These are phyloP conservation scores for Mycena kentingensis DNA, from an alignment of 768 basidiomycete species.

Conservation along the genomic window DNA sequence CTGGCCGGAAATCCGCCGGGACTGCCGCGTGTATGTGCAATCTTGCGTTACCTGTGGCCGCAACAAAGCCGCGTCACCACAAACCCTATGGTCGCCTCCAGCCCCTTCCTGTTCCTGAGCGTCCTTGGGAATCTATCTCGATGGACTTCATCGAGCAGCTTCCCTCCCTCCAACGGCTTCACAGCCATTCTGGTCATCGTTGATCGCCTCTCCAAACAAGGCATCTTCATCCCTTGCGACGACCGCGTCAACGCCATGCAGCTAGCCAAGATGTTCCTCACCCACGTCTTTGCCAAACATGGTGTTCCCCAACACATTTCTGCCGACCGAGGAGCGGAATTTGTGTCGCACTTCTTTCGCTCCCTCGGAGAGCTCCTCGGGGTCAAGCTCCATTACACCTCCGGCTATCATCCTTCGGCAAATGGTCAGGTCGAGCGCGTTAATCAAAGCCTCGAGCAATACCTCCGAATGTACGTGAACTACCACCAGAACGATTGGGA, in stretches of 20 bases:
- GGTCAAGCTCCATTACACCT: slow-evolving; percentile 20
- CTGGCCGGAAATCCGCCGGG: slow-evolving; percentile 38
- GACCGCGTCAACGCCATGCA: slow-evolving; percentile 41
- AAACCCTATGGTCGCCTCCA: slow-evolving; percentile 39
- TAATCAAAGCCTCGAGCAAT: slow-evolving; percentile 37
- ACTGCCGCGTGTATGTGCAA: slow-evolving; percentile 30
- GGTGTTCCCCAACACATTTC: slow-evolving; percentile 21
- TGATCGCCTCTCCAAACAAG: slow-evolving; percentile 33
- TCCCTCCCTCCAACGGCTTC: slow-evolving; percentile 37
- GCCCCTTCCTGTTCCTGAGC: slow-evolving; percentile 36
- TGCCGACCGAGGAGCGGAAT: slow-evolving; percentile 23
- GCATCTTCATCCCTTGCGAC: too few species aligned
- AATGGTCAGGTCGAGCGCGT: slow-evolving; percentile 38
- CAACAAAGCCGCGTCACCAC: slow-evolving; percentile 35
- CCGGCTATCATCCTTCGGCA: slow-evolving; percentile 28
- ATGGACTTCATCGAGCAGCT: slow-evolving; percentile 47
- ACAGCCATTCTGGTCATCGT: slow-evolving; percentile 40
- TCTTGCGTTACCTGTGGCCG: slow-evolving; percentile 38
- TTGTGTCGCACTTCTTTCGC: slow-evolving; percentile 24
- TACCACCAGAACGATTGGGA: slow-evolving; percentile 35
- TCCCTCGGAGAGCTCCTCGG: slow-evolving; percentile 14
- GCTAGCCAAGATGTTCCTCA: too few species aligned
- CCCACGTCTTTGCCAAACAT: slow-evolving; percentile 29
- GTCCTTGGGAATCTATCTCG: too few species aligned
- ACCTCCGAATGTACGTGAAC: slow-evolving; percentile 32